Base-by-base conservation (phyloP, 1,284 basidiomycete species). In the Ceratobasidium sp. region DNA sequence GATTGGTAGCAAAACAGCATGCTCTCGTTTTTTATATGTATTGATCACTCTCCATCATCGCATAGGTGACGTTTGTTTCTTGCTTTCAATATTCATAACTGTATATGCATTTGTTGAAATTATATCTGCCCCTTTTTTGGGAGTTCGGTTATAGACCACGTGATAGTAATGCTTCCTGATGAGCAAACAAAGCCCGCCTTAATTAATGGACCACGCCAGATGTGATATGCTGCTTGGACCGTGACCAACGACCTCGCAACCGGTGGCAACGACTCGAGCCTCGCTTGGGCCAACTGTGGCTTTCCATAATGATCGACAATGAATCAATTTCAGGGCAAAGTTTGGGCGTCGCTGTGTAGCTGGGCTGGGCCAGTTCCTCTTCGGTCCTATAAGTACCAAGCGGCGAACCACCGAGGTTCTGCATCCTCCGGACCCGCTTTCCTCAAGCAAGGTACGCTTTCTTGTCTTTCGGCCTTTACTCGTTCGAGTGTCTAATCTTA, bases 21-120 rank as follows among this genome's bases (percentile, higher is more conserved):
- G n/a, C 28, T 3, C 23, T 42, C 38, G 13, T 74, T 62, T 23
- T 52, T 59, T 33, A 20, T 54, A 38, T 26, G 4, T 26, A 33
- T 17, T 54, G n/a, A n/a, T n/a, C n/a, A n/a, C n/a, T n/a, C n/a
- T n/a, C n/a, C n/a, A n/a, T n/a, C n/a, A n/a, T n/a, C 28, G 57
- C 44, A 1, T 61, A 74, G 71, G 71, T 65, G 65, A 67, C 23
- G 62, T 64, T 64, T 50, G 26, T 61, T 5, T 54, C 33, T 64
- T 48, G 59, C 54, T 74, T 62, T 65, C 71, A 42, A 74, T 74
- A 74, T 74, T 74, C 68, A 48, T 74, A 74, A 64, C 33, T 74
- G 71, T 74, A 74, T 74, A 64, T 74, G 71, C 71, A 74, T 54
- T 64, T 64, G 42, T 74, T 61, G 71, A 74, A 71, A 74, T 74